phyloP scores from a whole-genome alignment of 805 yeast genomes.

The Wickerhamiella lipophila region DNA sequence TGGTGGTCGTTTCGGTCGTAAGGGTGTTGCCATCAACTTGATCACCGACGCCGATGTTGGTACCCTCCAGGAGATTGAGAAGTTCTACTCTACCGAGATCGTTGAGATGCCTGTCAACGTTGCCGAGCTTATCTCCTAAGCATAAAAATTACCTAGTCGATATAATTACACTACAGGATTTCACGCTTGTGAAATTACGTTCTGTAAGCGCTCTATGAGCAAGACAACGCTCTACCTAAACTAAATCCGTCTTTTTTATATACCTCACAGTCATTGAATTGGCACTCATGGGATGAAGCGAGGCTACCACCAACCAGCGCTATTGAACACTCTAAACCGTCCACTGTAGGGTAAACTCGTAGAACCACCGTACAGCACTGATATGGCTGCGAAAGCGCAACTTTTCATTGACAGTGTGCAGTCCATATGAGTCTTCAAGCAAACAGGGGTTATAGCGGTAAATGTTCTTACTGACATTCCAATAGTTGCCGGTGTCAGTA shows the following conservation, averaged over 20 bases:
- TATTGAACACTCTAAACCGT: background rate
- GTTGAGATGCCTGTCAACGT: conserved; percentile 74
- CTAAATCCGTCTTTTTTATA: no score
- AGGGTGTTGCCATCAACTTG: conserved; percentile 94
- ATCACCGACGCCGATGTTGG: conserved; percentile 68
- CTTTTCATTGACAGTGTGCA: conserved; percentile 55
- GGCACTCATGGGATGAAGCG: no score
- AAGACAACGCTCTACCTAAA: no score
- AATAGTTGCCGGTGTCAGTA: conserved; percentile 54
- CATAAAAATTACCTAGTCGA: background rate
- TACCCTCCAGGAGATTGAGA: conserved; percentile 74
- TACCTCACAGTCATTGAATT: no score
- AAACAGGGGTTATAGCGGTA: conserved; percentile 42
- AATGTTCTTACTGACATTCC: conserved; percentile 47
- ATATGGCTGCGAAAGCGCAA: conserved; percentile 45
- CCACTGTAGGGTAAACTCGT: conserved; percentile 22
- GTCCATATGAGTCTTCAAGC: conserved; percentile 4
- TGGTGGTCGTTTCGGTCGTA: conserved; percentile 97
- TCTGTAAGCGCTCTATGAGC: no score
- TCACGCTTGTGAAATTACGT: no score
- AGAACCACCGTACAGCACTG: conserved; percentile 25
- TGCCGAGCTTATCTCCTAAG: conserved; percentile 27
- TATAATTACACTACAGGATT: no score
- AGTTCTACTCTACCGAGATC: conserved; percentile 77
- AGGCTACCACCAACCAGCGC: no score